Percentiles rank a stretch among this genome's conserved stretches.
These are phyloP conservation scores for Ashbya aceris DNA, from an alignment of 1,139 yeast species.

Conservation along the genomic window DNA sequence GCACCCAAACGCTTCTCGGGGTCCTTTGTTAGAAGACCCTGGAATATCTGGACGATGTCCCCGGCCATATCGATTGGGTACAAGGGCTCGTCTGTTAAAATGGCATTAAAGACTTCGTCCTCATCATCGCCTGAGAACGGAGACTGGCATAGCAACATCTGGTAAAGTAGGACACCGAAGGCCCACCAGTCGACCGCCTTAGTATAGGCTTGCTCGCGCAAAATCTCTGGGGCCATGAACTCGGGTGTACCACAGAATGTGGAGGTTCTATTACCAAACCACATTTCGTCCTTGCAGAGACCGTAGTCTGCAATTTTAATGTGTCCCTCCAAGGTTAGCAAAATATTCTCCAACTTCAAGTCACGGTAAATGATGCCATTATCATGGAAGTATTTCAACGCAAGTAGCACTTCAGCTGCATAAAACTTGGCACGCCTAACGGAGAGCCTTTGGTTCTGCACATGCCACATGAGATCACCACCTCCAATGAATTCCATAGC, in stretches of 20 bases:
- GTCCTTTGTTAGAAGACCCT: slow-evolving; percentile 82
- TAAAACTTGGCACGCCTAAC: slow-evolving; percentile 90
- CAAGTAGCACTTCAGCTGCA: slow-evolving; percentile 91
- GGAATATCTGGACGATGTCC: slow-evolving; percentile 89
- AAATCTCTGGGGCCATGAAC: slow-evolving; percentile 97
- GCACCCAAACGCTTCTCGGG: slow-evolving; percentile 78
- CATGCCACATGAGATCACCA: slow-evolving; percentile 99
- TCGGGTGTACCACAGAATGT: slow-evolving; percentile 99
- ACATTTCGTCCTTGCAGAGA: slow-evolving; percentile 92
- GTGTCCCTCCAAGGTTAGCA: slow-evolving; percentile 87
- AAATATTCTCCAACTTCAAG: slow-evolving; percentile 85
- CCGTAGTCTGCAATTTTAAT: slow-evolving; percentile 96
- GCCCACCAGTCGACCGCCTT: slow-evolving; percentile 99
- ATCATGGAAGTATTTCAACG: slow-evolving; percentile 87
- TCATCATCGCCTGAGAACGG: slow-evolving; percentile 98
- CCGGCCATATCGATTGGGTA: slow-evolving; percentile 97
- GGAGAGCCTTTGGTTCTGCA: slow-evolving; percentile 83
- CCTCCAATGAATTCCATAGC: slow-evolving; percentile 98
- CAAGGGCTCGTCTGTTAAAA: slow-evolving; percentile 91
- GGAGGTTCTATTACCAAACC: slow-evolving; percentile 81
- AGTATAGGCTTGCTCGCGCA: slow-evolving; percentile 84
- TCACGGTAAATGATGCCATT: slow-evolving; percentile 95
- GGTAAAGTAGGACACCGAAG: slow-evolving; percentile 89
- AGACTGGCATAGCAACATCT: slow-evolving; percentile 91
- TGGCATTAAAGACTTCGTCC: slow-evolving; percentile 97